Evolutionary conservation across 2,329 filamentous ascomycete genomes (phyloP).

Genomic region (Ophiocordyceps camponoti-leonardi): DNA sequence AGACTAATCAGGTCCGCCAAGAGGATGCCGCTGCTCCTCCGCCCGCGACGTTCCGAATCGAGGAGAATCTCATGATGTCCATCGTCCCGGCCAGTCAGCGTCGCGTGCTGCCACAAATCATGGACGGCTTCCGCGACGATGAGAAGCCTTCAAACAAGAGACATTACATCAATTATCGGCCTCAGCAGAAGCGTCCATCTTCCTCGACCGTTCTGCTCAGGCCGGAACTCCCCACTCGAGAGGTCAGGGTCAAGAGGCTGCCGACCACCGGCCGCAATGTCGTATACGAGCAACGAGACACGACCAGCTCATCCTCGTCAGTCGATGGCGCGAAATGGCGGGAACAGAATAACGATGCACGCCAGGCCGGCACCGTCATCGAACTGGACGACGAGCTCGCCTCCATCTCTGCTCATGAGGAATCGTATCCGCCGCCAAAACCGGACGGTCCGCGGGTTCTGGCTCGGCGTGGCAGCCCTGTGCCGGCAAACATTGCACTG

Average conservation of each 20-base stretch:
- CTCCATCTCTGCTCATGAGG: constrained; percentile 7
- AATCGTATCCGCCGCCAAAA: constrained; percentile 8
- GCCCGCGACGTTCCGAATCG: constrained; percentile 14
- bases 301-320: constrained; percentile 10
- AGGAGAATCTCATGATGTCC: constrained; percentile 19
- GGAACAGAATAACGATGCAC: constrained; percentile 5
- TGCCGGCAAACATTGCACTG: constrained; percentile 6
- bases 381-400: constrained; percentile 10
- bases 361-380: constrained; percentile 5
- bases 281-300: neutral
- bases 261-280: neutral
- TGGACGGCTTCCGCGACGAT: constrained; percentile 15
- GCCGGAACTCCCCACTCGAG: neutral
- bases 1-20: neutral
- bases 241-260: constrained; percentile 1
- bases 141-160: constrained; percentile 5
- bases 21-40: neutral
- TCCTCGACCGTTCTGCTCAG: neutral
- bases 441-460: constrained; percentile 7
- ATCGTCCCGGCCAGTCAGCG: constrained; percentile 12
- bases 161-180: constrained; percentile 4
- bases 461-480: constrained; percentile 9
- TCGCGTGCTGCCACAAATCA: constrained; percentile 10
- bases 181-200: constrained; percentile 2
- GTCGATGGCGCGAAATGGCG: constrained; percentile 7